phyloP scores from a whole-genome alignment of 1,284 basidiomycete species.

The Xerocomus amazonicus region DNA sequence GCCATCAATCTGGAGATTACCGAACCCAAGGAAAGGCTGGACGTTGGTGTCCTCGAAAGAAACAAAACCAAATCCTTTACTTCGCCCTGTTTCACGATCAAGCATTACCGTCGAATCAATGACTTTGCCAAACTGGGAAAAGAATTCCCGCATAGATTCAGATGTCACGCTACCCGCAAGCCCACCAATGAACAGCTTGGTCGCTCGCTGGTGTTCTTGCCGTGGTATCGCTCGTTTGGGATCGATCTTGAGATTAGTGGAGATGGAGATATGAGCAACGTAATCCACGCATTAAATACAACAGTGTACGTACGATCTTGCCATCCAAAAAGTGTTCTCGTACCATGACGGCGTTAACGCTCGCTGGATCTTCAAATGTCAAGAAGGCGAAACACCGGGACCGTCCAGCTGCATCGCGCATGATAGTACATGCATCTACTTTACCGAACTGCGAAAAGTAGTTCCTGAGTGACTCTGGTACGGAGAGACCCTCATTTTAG shows the following conservation, averaged over 20 bases:
- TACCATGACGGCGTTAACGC: constrained; percentile 88
- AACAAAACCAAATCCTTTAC: constrained; percentile 98
- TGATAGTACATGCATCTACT: constrained; percentile 91
- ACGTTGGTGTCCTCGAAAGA: constrained; percentile 91
- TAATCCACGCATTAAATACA: constrained; percentile 26
- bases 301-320: constrained; percentile 70
- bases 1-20: constrained; percentile 88
- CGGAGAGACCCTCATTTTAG: constrained; percentile 35
- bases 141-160: constrained; percentile 90
- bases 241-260: constrained; percentile 71
- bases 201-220: constrained; percentile 88
- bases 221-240: constrained; percentile 98
- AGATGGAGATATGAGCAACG: constrained; percentile 19
- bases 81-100: constrained; percentile 92
- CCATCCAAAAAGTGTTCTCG: constrained; percentile 89
- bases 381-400: constrained; percentile 94
- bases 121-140: constrained; percentile 88
- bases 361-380: constrained; percentile 81
- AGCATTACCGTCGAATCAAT: constrained; percentile 99
- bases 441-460: constrained; percentile 69
- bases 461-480: constrained; percentile 51
- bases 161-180: constrained; percentile 89
- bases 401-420: constrained; percentile 88
- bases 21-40: constrained; percentile 79
- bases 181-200: constrained; percentile 95